Conservation (phyloP, 306 rosid species). For the Vicia sativa region DNA sequence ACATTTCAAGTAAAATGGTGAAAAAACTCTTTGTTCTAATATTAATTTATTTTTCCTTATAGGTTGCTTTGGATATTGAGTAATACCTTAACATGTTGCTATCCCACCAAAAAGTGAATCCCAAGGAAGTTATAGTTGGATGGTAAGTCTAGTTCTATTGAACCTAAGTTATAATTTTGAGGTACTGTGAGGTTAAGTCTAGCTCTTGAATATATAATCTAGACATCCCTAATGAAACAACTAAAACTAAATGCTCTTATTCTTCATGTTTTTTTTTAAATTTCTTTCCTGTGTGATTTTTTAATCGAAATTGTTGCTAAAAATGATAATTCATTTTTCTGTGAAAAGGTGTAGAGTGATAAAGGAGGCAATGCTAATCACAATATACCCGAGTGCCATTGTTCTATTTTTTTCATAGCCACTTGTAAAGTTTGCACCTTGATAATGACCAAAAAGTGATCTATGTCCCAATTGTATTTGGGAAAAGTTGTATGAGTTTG, state of each 20-base stretch:
- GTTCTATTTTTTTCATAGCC: neutral
- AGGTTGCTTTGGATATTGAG: slow-evolving; percentile 95
- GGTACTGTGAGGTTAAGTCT: slow-evolving; percentile 17
- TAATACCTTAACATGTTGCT: slow-evolving; percentile 84
- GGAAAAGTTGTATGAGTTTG: neutral
- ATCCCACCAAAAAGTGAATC: slow-evolving; percentile 89
- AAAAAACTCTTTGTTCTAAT: neutral
- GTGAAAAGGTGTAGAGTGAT: neutral
- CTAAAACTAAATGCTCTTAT: neutral
- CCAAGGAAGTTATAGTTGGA: slow-evolving; percentile 92
- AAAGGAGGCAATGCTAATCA: neutral
- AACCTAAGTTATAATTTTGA: neutral
- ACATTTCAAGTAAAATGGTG: neutral
- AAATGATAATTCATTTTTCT: neutral
- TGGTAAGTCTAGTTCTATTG: slow-evolving; percentile 53
- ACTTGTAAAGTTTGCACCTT: slow-evolving; percentile 1
- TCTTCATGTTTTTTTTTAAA: neutral
- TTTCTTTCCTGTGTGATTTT: neutral
- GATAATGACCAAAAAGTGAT: neutral
- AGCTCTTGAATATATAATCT: neutral
- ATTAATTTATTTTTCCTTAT: neutral
- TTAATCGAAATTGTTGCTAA: neutral
- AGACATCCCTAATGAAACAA: neutral
- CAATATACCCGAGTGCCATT: neutral
- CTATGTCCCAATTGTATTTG: neutral